Conservation (phyloP, 2,329 filamentous ascomycete genomes). For the Aspergillus sp. region DNA sequence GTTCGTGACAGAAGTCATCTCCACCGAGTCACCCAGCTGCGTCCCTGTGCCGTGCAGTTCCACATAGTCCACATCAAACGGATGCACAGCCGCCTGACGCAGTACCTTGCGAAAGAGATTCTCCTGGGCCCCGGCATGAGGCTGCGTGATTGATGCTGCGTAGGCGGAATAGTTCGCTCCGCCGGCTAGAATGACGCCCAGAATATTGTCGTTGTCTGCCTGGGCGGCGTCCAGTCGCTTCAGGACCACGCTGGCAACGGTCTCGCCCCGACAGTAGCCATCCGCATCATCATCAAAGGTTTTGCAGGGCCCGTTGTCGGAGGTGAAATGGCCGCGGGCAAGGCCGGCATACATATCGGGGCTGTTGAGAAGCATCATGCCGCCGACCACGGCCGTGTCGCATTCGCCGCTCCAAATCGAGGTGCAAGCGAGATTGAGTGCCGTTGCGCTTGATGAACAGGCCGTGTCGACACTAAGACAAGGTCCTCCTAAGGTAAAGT, state of each 20-base stretch:
- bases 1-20: slow-evolving; percentile 37
- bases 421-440: slow-evolving; percentile 69
- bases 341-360: slow-evolving; percentile 75
- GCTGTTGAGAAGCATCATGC: slow-evolving; percentile 72
- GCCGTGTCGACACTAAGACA: slow-evolving; percentile 72
- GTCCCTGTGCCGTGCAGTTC: slow-evolving; percentile 44
- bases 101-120: slow-evolving; percentile 39
- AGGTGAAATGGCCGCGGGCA: slow-evolving; percentile 50
- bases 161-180: slow-evolving; percentile 47
- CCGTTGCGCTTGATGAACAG: slow-evolving; percentile 70
- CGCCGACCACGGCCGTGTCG: slow-evolving; percentile 77
- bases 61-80: slow-evolving; percentile 38
- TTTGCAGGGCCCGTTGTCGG: slow-evolving; percentile 46
- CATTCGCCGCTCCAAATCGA: slow-evolving; percentile 72
- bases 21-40: slow-evolving; percentile 38
- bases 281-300: slow-evolving; percentile 51
- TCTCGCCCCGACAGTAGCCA: slow-evolving; percentile 57
- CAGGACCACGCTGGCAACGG: slow-evolving; percentile 49
- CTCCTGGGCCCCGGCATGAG: slow-evolving; percentile 40
- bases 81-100: slow-evolving; percentile 36
- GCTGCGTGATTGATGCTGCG: slow-evolving; percentile 48
- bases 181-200: slow-evolving; percentile 44
- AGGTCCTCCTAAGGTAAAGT: slow-evolving; percentile 52
- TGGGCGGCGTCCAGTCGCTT: slow-evolving; percentile 53
- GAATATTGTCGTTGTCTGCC: slow-evolving; percentile 47